Conservation (phyloP, 164 flowering plant genomes). For the Piper betle region DNA sequence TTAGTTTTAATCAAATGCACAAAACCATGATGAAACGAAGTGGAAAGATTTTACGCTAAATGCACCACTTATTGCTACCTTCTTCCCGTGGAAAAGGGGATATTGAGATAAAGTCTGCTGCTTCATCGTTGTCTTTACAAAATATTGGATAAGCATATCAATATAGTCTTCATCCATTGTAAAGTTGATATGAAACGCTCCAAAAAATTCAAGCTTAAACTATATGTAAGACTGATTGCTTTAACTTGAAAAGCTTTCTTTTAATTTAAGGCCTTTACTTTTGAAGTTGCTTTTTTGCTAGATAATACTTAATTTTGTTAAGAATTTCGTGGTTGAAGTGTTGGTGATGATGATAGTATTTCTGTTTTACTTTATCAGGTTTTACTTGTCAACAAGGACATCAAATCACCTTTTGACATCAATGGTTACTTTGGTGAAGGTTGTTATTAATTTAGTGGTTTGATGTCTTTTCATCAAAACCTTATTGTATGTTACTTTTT, state of each 20-base stretch:
- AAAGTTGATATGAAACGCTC: neutral
- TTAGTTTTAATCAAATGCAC: too few species aligned
- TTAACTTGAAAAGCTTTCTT: neutral
- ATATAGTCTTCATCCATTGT: neutral
- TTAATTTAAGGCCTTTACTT: neutral
- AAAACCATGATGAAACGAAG: too few species aligned
- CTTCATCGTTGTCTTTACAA: too few species aligned
- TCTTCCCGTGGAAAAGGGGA: too few species aligned
- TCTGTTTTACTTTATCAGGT: slow-evolving; percentile 26
- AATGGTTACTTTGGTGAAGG: slow-evolving; percentile 71
- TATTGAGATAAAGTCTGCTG: too few species aligned
- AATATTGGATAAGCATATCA: too few species aligned
- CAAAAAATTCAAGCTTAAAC: neutral
- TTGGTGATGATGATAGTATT: too few species aligned
- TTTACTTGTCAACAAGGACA: slow-evolving; percentile 79
- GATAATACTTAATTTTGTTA: neutral
- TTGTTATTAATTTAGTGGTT: slow-evolving; percentile 8
- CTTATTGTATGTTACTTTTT: neutral
- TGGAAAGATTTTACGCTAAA: too few species aligned
- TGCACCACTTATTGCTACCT: too few species aligned
- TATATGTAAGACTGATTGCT: neutral
- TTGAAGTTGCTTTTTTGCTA: neutral
- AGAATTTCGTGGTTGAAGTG: too few species aligned
- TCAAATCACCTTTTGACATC: slow-evolving; percentile 57
- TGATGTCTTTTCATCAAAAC: neutral